A percentile compares a stretch with the other conserved stretches of the same genome.
phyloP scores from a whole-genome alignment of 1,284 basidiomycete genomes.

The Fomitopsis betulina region DNA sequence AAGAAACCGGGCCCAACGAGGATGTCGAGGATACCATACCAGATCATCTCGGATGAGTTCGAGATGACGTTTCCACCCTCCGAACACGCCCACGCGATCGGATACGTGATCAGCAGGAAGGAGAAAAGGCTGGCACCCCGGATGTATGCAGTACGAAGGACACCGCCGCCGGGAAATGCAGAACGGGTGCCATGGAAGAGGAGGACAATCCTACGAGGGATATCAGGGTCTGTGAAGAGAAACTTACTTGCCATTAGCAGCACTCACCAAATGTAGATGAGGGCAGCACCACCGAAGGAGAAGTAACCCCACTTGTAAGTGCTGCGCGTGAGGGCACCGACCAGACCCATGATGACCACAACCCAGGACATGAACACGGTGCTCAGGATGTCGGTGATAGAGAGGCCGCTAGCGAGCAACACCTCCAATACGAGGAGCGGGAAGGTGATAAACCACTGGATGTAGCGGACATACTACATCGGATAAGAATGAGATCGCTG shows the following conservation, averaged over 20 bases:
- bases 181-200: constrained; percentile 27
- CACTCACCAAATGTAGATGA: constrained; percentile 45
- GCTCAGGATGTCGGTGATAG: constrained; percentile 49
- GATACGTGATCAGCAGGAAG: constrained; percentile 50
- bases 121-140: constrained; percentile 38
- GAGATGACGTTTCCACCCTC: constrained; percentile 46
- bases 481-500: neutral
- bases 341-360: constrained; percentile 49
- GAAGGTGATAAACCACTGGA: constrained; percentile 56
- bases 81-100: constrained; percentile 41
- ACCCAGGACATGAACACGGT: constrained; percentile 51
- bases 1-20: constrained; percentile 49
- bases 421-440: constrained; percentile 48
- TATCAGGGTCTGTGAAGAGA: neutral
- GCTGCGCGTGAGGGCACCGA: constrained; percentile 43
- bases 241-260: neutral
- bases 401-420: constrained; percentile 46
- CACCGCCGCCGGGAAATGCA: constrained; percentile 31
- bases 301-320: constrained; percentile 53
- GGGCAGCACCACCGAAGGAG: constrained; percentile 39
- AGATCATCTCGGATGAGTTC: constrained; percentile 42
- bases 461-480: constrained; percentile 45
- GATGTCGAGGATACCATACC: constrained; percentile 60
- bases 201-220: constrained; percentile 25
- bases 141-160: constrained; percentile 38